Evolutionary conservation across 495 filamentous ascomycete genomes (phyloP), one percentile per base, ranked within the genome.

Genomic region (Penicillium dipodomyicola): DNA sequence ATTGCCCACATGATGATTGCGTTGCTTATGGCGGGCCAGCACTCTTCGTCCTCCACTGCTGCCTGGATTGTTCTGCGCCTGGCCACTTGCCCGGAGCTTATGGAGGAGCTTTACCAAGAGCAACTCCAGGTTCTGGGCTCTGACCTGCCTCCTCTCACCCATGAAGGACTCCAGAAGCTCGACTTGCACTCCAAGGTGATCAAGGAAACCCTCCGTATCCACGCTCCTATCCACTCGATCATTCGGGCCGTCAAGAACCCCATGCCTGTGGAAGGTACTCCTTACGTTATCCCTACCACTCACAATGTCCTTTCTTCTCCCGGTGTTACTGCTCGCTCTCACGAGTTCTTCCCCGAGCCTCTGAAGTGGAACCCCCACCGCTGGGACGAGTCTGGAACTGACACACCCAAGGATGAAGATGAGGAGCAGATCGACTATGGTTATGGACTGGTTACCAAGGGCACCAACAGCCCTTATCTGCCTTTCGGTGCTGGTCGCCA

Each of bases 1-100:
- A 71, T 86, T 50, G 84, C 84, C 5, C 81, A 85, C 60, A 86
- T 87, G 77, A 86, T 87, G 84, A 87, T 87, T 55, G 84, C 83
- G 14, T 70, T 86, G 15, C 73, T 87, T 42, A 84, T 86, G 82
- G 84, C 84, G 43, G 84, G 84, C 43, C 84, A 87, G 60, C 84
- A 87, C 67, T 84, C 82, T 4, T 79, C 82, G 3, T 82, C 83
- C 11, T 82, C 80, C 1, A 85, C 80, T 25, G 75, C 74, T 46
- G 74, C 82, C 43, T 85, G 84, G 83, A 85, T 87, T 56, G 64
- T 86, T 40, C 67, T 87, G 27, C 80, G 75, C 35, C 75, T 87
- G 32, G 83, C 84, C 33, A 67, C 74, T 20, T 68, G 74, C 47
- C 84, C 84, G 12, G 74, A 83, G 6, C 74, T 86, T 52, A 69